phyloP scores from a whole-genome alignment of 805 yeast species.

The Middelhovenomyces tepae region DNA sequence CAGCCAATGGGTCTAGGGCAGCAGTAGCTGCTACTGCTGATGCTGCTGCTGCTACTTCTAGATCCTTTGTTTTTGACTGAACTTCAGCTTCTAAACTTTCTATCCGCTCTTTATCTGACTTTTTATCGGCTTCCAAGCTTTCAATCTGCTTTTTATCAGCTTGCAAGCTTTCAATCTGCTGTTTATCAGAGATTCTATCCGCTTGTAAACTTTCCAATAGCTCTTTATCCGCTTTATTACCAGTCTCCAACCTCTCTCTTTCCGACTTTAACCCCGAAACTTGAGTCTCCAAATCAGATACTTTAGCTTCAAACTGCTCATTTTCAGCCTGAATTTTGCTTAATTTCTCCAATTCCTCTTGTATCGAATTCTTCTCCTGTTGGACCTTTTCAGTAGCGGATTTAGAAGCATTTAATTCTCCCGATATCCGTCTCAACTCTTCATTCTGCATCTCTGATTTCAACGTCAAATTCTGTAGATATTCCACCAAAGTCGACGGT shows the following conservation, averaged over 20 bases:
- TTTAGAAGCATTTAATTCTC: slow-evolving; percentile 11
- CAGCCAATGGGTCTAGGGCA: not conserved
- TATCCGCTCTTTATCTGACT: slow-evolving; percentile 7
- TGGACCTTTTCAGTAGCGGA: slow-evolving; percentile 14
- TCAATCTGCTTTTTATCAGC: too few species aligned
- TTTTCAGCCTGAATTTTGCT: slow-evolving; percentile 7
- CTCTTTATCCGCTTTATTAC: slow-evolving; percentile 2
- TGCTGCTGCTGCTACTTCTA: slow-evolving; percentile 1
- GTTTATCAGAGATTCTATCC: not conserved
- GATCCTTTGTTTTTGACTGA: slow-evolving; percentile 8
- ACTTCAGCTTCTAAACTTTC: slow-evolving; percentile 9
- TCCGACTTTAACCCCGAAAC: slow-evolving; percentile 3
- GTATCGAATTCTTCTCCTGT: slow-evolving; percentile 10
- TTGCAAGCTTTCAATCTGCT: not conserved
- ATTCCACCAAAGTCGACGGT: slow-evolving; percentile 59
- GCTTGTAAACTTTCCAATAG: not conserved
- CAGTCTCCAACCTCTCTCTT: slow-evolving; percentile 3
- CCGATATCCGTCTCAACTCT: slow-evolving; percentile 48
- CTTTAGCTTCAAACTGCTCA: slow-evolving; percentile 1
- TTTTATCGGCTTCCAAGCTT: slow-evolving; percentile 6
- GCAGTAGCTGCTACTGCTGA: not conserved
- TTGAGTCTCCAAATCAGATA: slow-evolving; percentile 1
- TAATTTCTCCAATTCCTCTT: slow-evolving; percentile 2
- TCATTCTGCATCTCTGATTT: slow-evolving; percentile 52
- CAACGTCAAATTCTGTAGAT: slow-evolving; percentile 51